Conservation (phyloP, 495 filamentous ascomycete species). For the Aspergillus sclerotioniger region DNA sequence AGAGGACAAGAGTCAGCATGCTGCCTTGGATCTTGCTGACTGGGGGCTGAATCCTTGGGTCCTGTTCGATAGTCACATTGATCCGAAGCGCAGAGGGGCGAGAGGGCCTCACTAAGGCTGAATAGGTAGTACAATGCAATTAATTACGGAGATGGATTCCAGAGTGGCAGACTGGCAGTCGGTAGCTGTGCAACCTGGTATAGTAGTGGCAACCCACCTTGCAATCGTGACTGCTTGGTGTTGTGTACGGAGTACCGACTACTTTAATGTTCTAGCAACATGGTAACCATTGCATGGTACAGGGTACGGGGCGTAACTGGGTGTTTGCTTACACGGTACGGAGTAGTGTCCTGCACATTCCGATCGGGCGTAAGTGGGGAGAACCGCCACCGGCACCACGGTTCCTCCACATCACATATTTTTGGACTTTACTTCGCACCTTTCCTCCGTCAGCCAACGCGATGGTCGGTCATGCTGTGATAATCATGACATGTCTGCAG, state of each 20-base stretch:
- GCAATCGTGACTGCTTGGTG: no score
- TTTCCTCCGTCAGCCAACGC: not conserved
- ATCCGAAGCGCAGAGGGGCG: not conserved
- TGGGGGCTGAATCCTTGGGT: conserved; percentile 7
- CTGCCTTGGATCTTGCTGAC: not conserved
- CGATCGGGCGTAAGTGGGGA: not conserved
- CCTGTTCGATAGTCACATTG: not conserved
- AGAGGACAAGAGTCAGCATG: not conserved
- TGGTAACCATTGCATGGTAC: no score
- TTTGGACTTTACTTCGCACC: not conserved
- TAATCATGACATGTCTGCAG: not conserved
- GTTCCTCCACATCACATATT: conserved; percentile 1
- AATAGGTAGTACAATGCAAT: not conserved
- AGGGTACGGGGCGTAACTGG: not conserved
- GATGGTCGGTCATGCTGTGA: not conserved
- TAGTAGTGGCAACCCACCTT: no score
- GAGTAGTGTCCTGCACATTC: not conserved
- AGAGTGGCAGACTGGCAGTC: no score
- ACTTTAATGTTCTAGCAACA: no score
- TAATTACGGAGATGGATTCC: no score
- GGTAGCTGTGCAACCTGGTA: not conserved
- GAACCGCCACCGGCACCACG: not conserved
- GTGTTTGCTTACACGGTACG: not conserved
- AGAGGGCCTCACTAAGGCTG: not conserved
- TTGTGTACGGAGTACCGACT: no score